Evolutionary conservation across 805 yeast genomes (phyloP).

Genomic region (Saturnispora hagleri): DNA sequence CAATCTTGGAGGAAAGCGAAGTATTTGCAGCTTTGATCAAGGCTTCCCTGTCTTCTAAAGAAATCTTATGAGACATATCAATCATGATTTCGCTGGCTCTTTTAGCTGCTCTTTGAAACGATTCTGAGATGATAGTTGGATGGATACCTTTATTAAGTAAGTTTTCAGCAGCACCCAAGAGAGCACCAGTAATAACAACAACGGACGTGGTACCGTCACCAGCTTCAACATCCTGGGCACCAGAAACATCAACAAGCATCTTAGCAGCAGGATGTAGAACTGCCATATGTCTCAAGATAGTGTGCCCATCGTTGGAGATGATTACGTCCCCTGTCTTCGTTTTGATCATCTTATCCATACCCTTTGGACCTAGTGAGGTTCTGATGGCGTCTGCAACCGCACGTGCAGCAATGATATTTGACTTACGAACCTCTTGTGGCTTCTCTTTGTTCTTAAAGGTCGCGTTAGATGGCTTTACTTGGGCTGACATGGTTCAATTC

Average conservation of each 20-base stretch:
- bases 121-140: constrained; percentile 90
- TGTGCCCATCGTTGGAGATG: constrained; percentile 97
- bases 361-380: constrained; percentile 95
- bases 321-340: constrained; percentile 87
- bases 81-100: constrained; percentile 74
- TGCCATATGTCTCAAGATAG: constrained; percentile 95
- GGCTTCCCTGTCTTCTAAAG: constrained; percentile 72
- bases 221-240: constrained; percentile 98
- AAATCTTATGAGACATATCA: constrained; percentile 77
- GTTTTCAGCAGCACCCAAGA: constrained; percentile 91
- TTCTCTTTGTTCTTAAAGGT: constrained; percentile 89
- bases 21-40: constrained; percentile 89
- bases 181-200: constrained; percentile 89
- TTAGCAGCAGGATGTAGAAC: constrained; percentile 97
- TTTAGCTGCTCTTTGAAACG: constrained; percentile 81
- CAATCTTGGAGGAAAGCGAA: constrained; percentile 89
- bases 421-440: constrained; percentile 87
- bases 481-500: constrained; percentile 8
- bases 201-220: constrained; percentile 99
- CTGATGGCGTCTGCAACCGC: constrained; percentile 94
- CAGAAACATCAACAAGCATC: constrained; percentile 92
- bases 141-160: constrained; percentile 85
- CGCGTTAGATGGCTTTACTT: constrained; percentile 40
- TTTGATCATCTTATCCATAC: constrained; percentile 99
- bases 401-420: constrained; percentile 84